Conservation (phyloP, 2,329 filamentous ascomycete species). For the Penicillium sclerotiorum region DNA sequence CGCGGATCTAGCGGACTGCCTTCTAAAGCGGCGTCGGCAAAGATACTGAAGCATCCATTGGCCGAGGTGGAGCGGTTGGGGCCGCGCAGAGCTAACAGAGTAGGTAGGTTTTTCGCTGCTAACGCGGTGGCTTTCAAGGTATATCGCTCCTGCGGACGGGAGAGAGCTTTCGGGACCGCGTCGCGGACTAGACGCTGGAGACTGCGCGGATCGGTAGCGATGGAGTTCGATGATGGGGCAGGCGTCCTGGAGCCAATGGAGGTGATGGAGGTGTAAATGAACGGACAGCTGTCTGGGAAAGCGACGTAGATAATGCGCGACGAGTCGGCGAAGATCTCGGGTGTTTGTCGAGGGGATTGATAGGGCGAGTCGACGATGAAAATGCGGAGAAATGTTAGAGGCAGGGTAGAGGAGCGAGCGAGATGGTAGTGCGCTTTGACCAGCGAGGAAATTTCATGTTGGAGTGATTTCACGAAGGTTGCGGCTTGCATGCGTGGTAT, state of each 20-base stretch:
- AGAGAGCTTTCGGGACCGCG: slow-evolving; percentile 80
- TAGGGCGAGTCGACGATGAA: slow-evolving; percentile 82
- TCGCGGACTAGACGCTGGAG: slow-evolving; percentile 73
- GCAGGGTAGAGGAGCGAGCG: slow-evolving; percentile 65
- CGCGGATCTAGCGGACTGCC: slow-evolving; percentile 55
- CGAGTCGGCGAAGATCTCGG: slow-evolving; percentile 55
- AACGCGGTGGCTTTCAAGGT: slow-evolving; percentile 69
- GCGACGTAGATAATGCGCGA: slow-evolving; percentile 76
- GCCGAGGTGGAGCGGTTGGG: slow-evolving; percentile 70
- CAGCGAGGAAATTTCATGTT: slow-evolving; percentile 72
- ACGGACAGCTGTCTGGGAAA: slow-evolving; percentile 78
- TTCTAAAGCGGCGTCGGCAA: slow-evolving; percentile 64
- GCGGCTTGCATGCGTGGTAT: slow-evolving; percentile 76
- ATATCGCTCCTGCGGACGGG: slow-evolving; percentile 71
- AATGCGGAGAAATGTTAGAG: slow-evolving; percentile 74
- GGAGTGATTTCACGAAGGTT: slow-evolving; percentile 76
- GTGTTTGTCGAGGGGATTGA: slow-evolving; percentile 53
- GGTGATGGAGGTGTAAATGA: slow-evolving; percentile 66
- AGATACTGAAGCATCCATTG: slow-evolving; percentile 77
- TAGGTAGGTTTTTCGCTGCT: slow-evolving; percentile 69
- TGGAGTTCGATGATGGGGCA: slow-evolving; percentile 27
- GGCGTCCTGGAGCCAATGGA: slow-evolving; percentile 43
- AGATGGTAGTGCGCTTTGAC: slow-evolving; percentile 84
- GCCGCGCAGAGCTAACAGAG: slow-evolving; percentile 70
- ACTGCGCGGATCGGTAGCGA: slow-evolving; percentile 59